These are phyloP conservation scores for Syncephalis fuscata DNA, from an alignment of 371 early-diverging fungal species.

Conservation along the genomic window DNA sequence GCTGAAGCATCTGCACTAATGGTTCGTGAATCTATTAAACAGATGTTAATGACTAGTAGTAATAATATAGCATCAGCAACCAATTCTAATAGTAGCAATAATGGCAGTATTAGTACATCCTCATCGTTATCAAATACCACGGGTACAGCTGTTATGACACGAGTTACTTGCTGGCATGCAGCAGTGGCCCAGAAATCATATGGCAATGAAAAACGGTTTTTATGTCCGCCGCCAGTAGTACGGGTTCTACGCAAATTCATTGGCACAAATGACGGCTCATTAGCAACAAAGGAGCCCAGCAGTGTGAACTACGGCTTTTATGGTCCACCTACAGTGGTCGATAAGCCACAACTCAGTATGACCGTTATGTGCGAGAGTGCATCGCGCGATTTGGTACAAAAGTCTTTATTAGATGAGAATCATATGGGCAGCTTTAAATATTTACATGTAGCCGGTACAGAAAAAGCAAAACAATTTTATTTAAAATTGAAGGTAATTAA, in stretches of 20 bases:
- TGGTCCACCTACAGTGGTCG: constrained; percentile 12
- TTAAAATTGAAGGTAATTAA: constrained; percentile 34
- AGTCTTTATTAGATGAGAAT: constrained; percentile 29
- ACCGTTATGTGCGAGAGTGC: constrained; percentile 36
- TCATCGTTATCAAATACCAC: no score
- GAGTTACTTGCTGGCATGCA: constrained; percentile 42
- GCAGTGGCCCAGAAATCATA: constrained; percentile 74
- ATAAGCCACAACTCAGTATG: constrained; percentile 39
- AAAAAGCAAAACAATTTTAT: constrained; percentile 58
- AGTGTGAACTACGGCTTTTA: neutral
- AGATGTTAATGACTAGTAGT: no score
- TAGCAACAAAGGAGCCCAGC: constrained; percentile 8
- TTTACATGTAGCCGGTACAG: constrained; percentile 57
- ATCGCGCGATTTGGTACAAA: constrained; percentile 28
- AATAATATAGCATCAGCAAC: no score
- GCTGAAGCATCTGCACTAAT: no score
- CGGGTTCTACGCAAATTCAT: constrained; percentile 9
- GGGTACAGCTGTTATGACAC: constrained; percentile 13
- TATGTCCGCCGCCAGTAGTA: constrained; percentile 70
- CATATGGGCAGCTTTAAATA: constrained; percentile 36
- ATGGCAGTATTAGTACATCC: no score
- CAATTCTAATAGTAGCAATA: no score
- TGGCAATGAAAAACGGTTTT: constrained; percentile 71
- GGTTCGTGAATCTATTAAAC: no score
- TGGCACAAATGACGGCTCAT: neutral